Evolutionary conservation across 1,139 yeast genomes (phyloP).

Genomic region (Candida sp.): DNA sequence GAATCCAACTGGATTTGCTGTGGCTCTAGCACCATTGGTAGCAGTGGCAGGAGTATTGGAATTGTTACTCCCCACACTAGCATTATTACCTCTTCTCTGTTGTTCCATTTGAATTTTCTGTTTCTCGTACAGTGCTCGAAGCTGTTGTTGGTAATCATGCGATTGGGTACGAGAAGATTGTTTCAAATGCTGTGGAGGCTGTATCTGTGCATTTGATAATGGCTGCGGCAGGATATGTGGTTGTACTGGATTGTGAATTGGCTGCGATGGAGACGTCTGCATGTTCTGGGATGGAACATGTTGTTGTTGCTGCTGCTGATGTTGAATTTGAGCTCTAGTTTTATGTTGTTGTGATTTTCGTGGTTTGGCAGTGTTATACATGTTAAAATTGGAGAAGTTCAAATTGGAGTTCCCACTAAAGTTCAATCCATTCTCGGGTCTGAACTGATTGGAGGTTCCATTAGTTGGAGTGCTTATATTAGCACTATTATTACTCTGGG

Average conservation of each 20-base stretch:
- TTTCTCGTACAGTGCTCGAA: slow-evolving; percentile 5
- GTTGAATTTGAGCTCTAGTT: slow-evolving; percentile 7
- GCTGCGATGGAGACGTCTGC: slow-evolving; percentile 6
- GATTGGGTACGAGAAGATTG: not conserved
- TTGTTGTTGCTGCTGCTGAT: slow-evolving; percentile 3
- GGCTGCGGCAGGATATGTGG: slow-evolving; percentile 11
- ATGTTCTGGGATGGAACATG: slow-evolving; percentile 3
- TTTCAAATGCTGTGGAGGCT: not conserved
- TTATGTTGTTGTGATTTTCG: slow-evolving; percentile 9
- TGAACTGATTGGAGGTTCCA: slow-evolving; percentile 21
- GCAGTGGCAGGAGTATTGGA: slow-evolving; percentile 1
- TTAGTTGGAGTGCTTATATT: slow-evolving; percentile 6
- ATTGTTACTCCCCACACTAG: not conserved
- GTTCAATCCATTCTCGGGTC: slow-evolving; percentile 27
- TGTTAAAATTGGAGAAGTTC: slow-evolving; percentile 5
- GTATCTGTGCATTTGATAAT: slow-evolving; percentile 7
- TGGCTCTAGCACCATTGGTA: not conserved
- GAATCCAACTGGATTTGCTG: not conserved
- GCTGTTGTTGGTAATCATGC: slow-evolving; percentile 3
- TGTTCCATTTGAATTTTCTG: slow-evolving; percentile 5
- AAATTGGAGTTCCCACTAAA: slow-evolving; percentile 13
- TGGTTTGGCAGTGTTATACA: slow-evolving; percentile 3
- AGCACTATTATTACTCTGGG: slow-evolving; percentile 10
- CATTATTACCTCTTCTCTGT: slow-evolving; percentile 2
- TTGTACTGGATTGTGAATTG: not conserved